A percentile compares a stretch with the other conserved stretches of the same genome.
phyloP scores from a whole-genome alignment of 352 stramenopile species.

The Phytophthora quininea region DNA sequence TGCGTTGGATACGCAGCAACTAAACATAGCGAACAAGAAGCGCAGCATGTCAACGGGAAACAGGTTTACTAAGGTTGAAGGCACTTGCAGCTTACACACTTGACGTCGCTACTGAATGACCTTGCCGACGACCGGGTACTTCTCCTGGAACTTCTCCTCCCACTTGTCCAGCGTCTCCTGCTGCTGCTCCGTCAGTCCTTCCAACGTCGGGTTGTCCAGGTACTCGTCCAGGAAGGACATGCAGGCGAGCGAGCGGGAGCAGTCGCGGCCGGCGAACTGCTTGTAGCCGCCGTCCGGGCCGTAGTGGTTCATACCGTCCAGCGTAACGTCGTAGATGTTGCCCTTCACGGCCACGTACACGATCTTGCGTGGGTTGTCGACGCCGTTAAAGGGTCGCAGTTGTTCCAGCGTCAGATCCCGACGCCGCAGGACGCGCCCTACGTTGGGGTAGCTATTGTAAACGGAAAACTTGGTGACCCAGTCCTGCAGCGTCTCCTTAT shows the following conservation, averaged over 20 bases:
- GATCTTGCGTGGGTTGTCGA: conserved; percentile 84
- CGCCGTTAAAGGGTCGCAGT: conserved; percentile 85
- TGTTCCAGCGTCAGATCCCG: conserved; percentile 82
- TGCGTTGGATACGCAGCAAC: conserved; percentile 14
- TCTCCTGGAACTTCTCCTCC: conserved; percentile 95
- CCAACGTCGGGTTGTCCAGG: conserved; percentile 91
- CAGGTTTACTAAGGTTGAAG: conserved; percentile 13
- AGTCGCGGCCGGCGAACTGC: conserved; percentile 96
- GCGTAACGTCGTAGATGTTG: conserved; percentile 97
- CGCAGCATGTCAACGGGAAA: conserved; percentile 4
- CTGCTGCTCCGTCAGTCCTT: conserved; percentile 93
- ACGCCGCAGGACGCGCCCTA: conserved; percentile 89
- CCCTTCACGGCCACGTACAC: conserved; percentile 95
- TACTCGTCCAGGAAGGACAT: conserved; percentile 97
- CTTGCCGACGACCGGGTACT: conserved; percentile 95
- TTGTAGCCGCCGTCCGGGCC: conserved; percentile 94
- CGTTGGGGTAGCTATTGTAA: conserved; percentile 96
- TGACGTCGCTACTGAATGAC: conserved; percentile 41
- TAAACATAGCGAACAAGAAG: conserved; percentile 30
- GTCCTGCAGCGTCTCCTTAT: conserved; percentile 88
- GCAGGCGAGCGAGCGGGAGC: conserved; percentile 93
- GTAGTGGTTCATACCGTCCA: conserved; percentile 95
- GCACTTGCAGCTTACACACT: conserved; percentile 4
- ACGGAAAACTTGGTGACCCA: conserved; percentile 97
- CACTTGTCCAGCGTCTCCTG: conserved; percentile 95